phyloP scores from a whole-genome alignment of 2,329 filamentous ascomycete species.

The Colletotrichum sp. region DNA sequence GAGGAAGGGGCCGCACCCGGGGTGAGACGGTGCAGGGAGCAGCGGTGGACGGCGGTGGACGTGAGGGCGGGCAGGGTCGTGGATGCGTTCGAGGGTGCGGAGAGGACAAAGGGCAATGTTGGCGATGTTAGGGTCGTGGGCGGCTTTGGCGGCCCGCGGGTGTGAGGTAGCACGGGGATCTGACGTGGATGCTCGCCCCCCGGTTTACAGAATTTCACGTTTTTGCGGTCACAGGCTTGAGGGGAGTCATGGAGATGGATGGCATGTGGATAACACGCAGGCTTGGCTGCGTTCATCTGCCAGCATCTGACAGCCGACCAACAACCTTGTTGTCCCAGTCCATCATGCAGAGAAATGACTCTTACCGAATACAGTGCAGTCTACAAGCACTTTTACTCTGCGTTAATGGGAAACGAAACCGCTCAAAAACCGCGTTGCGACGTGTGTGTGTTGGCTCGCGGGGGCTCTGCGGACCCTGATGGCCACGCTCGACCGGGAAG shows the following conservation, averaged over 20 bases:
- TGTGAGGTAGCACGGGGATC: conserved; percentile 21
- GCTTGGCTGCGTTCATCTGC: neutral
- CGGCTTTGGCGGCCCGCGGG: conserved; percentile 39
- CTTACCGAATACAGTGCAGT: neutral
- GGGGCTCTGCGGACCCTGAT: conserved; percentile 10
- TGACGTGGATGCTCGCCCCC: neutral
- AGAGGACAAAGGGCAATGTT: conserved; percentile 11
- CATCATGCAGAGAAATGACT: neutral
- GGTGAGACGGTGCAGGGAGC: conserved; percentile 48
- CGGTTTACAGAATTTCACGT: neutral
- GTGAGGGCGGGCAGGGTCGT: conserved; percentile 43
- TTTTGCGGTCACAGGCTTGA: neutral
- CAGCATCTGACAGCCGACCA: neutral
- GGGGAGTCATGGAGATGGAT: neutral
- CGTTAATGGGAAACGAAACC: neutral
- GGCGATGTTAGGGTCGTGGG: conserved; percentile 30
- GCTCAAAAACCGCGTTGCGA: neutral
- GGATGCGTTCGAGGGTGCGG: conserved; percentile 36
- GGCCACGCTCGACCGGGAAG: neutral
- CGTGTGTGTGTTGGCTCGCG: neutral
- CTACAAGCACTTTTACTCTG: neutral
- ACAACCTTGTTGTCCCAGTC: neutral
- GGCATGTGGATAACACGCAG: neutral
- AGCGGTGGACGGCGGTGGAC: conserved; percentile 58
- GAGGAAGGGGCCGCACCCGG: conserved; percentile 25